Percentiles rank a stretch among this genome's conserved stretches.
Conservation (phyloP, 2,329 filamentous ascomycete species). For the Calonectria fujianensis region DNA sequence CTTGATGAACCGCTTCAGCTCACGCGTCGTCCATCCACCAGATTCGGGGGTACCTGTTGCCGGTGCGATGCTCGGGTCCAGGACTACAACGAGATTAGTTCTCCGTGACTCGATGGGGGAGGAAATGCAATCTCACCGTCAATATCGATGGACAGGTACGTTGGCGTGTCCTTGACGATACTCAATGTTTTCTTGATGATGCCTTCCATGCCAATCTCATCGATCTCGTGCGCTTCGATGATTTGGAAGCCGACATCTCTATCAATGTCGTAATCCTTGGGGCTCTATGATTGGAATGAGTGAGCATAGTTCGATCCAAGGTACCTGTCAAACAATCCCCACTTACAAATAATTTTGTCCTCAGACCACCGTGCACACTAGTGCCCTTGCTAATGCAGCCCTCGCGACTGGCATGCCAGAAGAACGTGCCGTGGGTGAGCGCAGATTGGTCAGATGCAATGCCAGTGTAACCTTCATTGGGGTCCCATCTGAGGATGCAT, state of each 20-base stretch:
- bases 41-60: slow-evolving; percentile 27
- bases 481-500: not conserved
- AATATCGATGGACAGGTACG: slow-evolving; percentile 32
- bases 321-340: not conserved
- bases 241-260: slow-evolving; percentile 27
- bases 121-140: not conserved
- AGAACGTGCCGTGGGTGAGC: slow-evolving; percentile 7
- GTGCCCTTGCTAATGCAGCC: slow-evolving; percentile 21
- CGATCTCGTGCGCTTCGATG: slow-evolving; percentile 28
- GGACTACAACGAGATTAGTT: not conserved
- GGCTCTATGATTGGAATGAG: not conserved
- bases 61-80: slow-evolving; percentile 29
- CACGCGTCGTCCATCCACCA: slow-evolving; percentile 31
- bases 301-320: not conserved
- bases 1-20: slow-evolving; percentile 33
- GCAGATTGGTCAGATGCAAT: slow-evolving; percentile 16
- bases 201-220: slow-evolving; percentile 12
- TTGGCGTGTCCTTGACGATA: slow-evolving; percentile 18
- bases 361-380: slow-evolving; percentile 12
- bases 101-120: rapidly evolving
- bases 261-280: slow-evolving; percentile 35
- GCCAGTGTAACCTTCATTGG: slow-evolving; percentile 10
- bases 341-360: slow-evolving; percentile 13
- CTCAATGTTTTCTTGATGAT: slow-evolving; percentile 15
- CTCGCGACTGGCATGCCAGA: slow-evolving; percentile 16